Percentiles rank a stretch among this genome's conserved stretches.
These are phyloP conservation scores for Takashimella koratensis DNA, from an alignment of 1,284 basidiomycete genomes.

Conservation along the genomic window DNA sequence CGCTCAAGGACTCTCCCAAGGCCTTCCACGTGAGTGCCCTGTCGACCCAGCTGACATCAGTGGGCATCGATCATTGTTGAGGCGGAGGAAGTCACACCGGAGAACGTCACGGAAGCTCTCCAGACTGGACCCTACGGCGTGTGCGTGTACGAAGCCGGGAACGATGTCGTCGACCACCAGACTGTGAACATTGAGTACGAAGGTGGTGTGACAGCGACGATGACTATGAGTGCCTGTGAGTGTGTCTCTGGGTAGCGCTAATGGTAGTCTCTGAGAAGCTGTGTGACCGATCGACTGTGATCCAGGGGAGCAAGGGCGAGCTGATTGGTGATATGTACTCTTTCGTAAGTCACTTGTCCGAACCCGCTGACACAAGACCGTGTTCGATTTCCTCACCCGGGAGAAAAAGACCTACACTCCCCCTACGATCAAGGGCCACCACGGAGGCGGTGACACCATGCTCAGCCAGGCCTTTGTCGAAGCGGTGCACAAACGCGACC, in stretches of 20 bases:
- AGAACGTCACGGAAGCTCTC: conserved; percentile 66
- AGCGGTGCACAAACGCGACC: conserved; percentile 59
- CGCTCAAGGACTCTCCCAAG: conserved; percentile 1
- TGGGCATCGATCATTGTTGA: conserved; percentile 57
- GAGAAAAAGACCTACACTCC: conserved; percentile 56
- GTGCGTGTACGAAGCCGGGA: conserved; percentile 76
- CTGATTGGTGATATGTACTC: conserved; percentile 73
- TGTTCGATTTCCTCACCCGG: conserved; percentile 68
- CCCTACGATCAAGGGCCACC: conserved; percentile 60
- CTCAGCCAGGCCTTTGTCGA: conserved; percentile 67
- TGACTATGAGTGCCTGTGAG: conserved; percentile 62
- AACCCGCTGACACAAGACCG: conserved; percentile 37
- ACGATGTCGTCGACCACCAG: conserved; percentile 78
- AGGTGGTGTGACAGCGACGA: conserved; percentile 67
- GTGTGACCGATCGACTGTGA: conserved; percentile 68
- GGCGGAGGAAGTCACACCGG: conserved; percentile 66
- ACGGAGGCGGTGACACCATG: conserved; percentile 75
- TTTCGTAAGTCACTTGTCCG: conserved; percentile 51
- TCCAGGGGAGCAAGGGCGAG: conserved; percentile 78
- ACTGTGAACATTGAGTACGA: conserved; percentile 79
- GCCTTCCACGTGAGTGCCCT: neutral
- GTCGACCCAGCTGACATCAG: conserved; percentile 1
- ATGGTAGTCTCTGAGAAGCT: conserved; percentile 51
- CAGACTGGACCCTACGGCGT: conserved; percentile 66
- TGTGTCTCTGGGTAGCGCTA: neutral